These are phyloP conservation scores for Amanita rubescens DNA, from an alignment of 768 basidiomycete genomes.

Conservation along the genomic window DNA sequence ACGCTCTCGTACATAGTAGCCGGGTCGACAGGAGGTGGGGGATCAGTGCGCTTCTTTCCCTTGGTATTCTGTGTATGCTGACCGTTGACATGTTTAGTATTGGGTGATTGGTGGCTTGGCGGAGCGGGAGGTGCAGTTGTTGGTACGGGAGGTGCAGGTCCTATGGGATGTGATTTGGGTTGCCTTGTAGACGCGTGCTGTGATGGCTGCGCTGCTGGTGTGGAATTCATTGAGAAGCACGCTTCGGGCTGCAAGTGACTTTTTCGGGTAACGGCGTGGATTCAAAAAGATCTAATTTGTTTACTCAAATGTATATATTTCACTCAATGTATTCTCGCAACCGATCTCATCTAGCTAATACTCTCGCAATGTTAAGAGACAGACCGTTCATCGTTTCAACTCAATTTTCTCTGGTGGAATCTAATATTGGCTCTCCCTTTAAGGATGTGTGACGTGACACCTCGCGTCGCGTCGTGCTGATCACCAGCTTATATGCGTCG, in stretches of 20 bases:
- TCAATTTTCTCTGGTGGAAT: not conserved
- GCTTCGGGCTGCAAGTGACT: not conserved
- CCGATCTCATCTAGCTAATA: not conserved
- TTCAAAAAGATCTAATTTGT: slow-evolving; percentile 5
- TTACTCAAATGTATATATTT: not conserved
- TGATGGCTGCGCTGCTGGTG: slow-evolving; percentile 37
- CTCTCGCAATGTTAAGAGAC: not conserved
- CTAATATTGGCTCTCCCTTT: not conserved
- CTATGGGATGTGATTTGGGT: slow-evolving; percentile 47
- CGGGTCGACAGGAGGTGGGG: slow-evolving; percentile 57
- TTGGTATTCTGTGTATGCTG: slow-evolving; percentile 36
- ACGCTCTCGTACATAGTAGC: slow-evolving; percentile 83
- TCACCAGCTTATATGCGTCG: not conserved
- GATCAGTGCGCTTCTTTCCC: slow-evolving; percentile 68
- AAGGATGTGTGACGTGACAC: slow-evolving; percentile 6
- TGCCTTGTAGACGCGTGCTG: slow-evolving; percentile 33
- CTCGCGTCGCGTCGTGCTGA: slow-evolving; percentile 5
- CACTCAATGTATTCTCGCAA: not conserved
- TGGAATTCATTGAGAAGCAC: slow-evolving; percentile 6
- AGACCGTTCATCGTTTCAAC: not conserved
- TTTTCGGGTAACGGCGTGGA: not conserved
- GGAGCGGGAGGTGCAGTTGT: slow-evolving; percentile 49
- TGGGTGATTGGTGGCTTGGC: slow-evolving; percentile 37
- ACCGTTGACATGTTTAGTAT: slow-evolving; percentile 29
- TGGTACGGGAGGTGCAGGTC: slow-evolving; percentile 57